These are phyloP conservation scores for Tillandsia leiboldiana DNA, from an alignment of 176 grass and related monocot species.

Conservation along the genomic window DNA sequence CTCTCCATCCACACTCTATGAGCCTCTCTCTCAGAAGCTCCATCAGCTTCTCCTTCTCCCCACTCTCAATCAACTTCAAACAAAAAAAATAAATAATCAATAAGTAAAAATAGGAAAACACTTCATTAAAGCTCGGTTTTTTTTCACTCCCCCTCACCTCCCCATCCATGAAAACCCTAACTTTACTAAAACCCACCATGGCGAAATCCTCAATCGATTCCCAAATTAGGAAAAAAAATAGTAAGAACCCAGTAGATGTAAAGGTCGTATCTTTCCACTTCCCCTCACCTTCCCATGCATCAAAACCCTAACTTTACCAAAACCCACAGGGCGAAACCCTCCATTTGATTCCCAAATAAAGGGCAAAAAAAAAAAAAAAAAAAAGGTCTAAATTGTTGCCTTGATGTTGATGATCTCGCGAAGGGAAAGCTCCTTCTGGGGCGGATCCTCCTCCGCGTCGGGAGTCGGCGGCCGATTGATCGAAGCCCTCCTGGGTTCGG, in stretches of 20 bases:
- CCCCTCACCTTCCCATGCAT: neutral
- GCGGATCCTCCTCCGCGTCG: conserved; percentile 38
- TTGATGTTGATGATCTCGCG: conserved; percentile 89
- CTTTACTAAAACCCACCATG: neutral
- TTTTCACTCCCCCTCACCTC: neutral
- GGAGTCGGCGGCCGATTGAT: conserved; percentile 91
- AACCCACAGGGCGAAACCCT: neutral
- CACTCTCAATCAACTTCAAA: conserved; percentile 94
- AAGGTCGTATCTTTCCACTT: neutral
- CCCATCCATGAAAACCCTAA: neutral
- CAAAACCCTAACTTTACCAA: neutral
- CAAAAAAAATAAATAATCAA: conserved; percentile 25
- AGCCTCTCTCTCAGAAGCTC: conserved; percentile 92
- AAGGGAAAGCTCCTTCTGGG: conserved; percentile 60
- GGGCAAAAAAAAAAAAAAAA: neutral
- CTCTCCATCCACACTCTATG: conserved; percentile 90
- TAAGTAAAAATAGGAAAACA: neutral
- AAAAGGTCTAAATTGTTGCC: conserved; percentile 21
- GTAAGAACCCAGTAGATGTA: neutral
- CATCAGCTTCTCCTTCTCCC: conserved; percentile 95
- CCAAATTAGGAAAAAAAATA: neutral
- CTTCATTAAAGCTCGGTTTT: neutral
- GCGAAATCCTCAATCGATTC: neutral
- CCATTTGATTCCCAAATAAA: neutral
- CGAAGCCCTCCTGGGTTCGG: conserved; percentile 65